phyloP scores from a whole-genome alignment of 2,329 filamentous ascomycete genomes.

The Aspergillus luchuensis region DNA sequence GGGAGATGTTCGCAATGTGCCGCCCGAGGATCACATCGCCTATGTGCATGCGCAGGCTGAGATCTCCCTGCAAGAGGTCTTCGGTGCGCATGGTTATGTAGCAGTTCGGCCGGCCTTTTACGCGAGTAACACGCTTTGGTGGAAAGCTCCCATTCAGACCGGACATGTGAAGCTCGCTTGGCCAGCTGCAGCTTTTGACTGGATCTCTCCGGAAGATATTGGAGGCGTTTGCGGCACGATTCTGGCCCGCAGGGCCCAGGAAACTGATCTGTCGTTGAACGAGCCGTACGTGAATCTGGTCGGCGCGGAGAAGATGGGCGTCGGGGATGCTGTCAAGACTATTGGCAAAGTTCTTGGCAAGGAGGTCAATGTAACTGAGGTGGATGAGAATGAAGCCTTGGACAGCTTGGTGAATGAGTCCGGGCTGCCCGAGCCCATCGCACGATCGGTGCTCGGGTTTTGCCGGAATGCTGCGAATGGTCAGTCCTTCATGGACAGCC shows the following conservation, averaged over 20 bases:
- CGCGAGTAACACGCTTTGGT: slow-evolving; percentile 45
- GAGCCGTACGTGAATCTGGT: slow-evolving; percentile 17
- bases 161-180: slow-evolving; percentile 34
- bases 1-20: slow-evolving; percentile 29
- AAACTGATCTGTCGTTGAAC: slow-evolving; percentile 12
- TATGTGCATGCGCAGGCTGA: slow-evolving; percentile 51
- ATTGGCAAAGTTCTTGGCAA: slow-evolving; percentile 7
- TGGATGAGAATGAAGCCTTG: neutral
- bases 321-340: slow-evolving; percentile 4
- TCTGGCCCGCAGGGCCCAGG: slow-evolving; percentile 33
- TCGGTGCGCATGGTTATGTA: slow-evolving; percentile 41
- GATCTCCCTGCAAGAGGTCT: slow-evolving; percentile 45
- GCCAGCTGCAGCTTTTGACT: slow-evolving; percentile 40
- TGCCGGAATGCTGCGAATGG: neutral
- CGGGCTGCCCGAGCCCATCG: neutral
- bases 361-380: neutral
- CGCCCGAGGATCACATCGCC: slow-evolving; percentile 37
- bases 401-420: neutral
- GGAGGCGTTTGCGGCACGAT: slow-evolving; percentile 47
- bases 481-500: neutral
- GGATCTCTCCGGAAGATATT: slow-evolving; percentile 49
- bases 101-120: slow-evolving; percentile 50
- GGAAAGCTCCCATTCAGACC: slow-evolving; percentile 30
- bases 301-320: neutral
- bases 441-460: neutral